These are phyloP conservation scores for Euclidium syriacum DNA, from an alignment of 345 rosid genomes.

Conservation along the genomic window DNA sequence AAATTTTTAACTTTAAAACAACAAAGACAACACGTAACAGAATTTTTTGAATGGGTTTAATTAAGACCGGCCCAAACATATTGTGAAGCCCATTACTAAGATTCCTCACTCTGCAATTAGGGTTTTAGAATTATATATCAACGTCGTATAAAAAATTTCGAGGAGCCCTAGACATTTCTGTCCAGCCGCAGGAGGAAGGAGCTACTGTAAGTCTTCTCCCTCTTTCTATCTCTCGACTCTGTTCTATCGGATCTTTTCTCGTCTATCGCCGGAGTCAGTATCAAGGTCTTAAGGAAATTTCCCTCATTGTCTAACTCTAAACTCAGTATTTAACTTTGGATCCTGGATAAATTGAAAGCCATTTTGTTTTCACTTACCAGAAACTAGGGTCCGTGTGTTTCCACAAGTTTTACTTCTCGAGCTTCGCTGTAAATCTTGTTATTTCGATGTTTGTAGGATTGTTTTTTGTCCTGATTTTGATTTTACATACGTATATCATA, in stretches of 20 bases:
- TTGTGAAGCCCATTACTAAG: not conserved
- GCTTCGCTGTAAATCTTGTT: too few species aligned
- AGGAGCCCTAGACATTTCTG: conserved; percentile 12
- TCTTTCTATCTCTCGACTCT: not conserved
- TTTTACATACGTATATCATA: too few species aligned
- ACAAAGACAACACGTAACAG: too few species aligned
- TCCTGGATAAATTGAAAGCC: not conserved
- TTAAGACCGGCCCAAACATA: not conserved
- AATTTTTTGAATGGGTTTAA: too few species aligned
- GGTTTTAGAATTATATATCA: not conserved
- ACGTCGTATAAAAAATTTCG: not conserved
- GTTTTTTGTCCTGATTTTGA: too few species aligned
- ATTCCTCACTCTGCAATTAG: not conserved
- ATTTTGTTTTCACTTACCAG: too few species aligned
- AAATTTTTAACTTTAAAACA: too few species aligned
- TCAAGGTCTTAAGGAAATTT: not conserved
- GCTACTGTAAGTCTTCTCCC: conserved; percentile 10
- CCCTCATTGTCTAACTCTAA: not conserved
- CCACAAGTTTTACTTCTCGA: not conserved
- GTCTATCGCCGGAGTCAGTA: not conserved
- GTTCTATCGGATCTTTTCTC: not conserved
- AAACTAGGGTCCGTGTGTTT: not conserved
- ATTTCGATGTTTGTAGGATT: too few species aligned
- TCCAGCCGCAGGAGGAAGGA: not conserved
- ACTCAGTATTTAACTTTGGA: not conserved